Evolutionary conservation across 2,329 filamentous ascomycete species (phyloP).

Genomic region (Curvularia lunata): DNA sequence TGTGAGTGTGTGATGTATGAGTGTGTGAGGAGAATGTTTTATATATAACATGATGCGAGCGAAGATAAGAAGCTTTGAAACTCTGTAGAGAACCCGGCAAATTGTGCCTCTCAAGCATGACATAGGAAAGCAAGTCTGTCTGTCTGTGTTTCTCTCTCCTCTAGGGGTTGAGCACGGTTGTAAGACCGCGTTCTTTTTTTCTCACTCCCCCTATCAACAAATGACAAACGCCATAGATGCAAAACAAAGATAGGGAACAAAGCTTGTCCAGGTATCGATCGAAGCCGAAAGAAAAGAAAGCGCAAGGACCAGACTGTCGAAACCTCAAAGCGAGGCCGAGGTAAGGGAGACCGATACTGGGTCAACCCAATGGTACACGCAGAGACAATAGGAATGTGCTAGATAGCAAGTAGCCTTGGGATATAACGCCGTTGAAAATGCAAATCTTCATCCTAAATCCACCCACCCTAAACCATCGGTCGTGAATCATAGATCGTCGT

Average conservation of each 20-base stretch:
- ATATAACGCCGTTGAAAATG: slow-evolving; percentile 19
- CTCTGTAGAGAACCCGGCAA: background rate
- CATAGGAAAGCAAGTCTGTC: slow-evolving; percentile 7
- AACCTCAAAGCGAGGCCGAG: slow-evolving; percentile 12
- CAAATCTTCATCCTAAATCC: slow-evolving; percentile 18
- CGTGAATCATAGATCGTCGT: slow-evolving; percentile 47
- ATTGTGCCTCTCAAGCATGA: slow-evolving; percentile 4
- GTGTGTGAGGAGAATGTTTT: background rate
- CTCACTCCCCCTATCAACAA: background rate
- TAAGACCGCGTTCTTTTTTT: background rate
- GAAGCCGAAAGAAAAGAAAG: slow-evolving; percentile 12
- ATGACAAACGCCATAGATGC: slow-evolving; percentile 18
- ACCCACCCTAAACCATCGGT: slow-evolving; percentile 16
- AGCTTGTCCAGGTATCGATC: slow-evolving; percentile 17
- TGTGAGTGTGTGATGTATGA: background rate
- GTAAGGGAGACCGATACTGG: slow-evolving; percentile 13
- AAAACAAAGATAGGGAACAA: slow-evolving; percentile 12
- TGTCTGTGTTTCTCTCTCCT: slow-evolving; percentile 1
- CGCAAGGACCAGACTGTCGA: slow-evolving; percentile 15
- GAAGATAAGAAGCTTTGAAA: slow-evolving; percentile 1
- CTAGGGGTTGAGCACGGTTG: background rate
- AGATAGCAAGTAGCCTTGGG: slow-evolving; percentile 13
- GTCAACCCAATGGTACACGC: slow-evolving; percentile 12
- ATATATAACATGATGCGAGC: background rate
- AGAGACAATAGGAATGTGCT: slow-evolving; percentile 14